Conservation (phyloP, 23 red algal species). For the Gracilaria domingensis region DNA sequence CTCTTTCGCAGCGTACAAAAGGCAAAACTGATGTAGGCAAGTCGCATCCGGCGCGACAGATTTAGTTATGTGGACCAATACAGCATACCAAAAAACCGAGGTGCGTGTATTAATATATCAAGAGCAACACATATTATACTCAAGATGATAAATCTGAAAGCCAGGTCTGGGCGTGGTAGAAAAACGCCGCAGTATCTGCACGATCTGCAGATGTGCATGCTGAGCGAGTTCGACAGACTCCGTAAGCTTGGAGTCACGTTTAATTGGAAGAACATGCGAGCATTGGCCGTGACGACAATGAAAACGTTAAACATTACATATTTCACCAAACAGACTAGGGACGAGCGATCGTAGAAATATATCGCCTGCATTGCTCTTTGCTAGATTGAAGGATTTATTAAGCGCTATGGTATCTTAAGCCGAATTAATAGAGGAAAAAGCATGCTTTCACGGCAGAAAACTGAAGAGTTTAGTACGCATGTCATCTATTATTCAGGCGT, state of each 20-base stretch:
- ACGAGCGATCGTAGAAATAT: not conserved
- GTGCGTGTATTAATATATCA: not conserved
- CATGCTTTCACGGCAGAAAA: slow-evolving; percentile 1
- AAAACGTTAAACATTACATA: not conserved
- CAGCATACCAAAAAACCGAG: not conserved
- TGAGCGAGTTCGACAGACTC: not conserved
- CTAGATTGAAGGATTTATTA: slow-evolving; percentile 23
- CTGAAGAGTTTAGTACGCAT: not conserved
- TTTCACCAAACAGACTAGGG: not conserved
- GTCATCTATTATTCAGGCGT: slow-evolving; percentile 18
- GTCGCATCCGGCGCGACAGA: not conserved
- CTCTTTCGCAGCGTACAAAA: not conserved
- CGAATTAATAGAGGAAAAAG: slow-evolving; percentile 23
- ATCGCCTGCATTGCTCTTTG: not conserved
- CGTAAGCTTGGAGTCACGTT: slow-evolving; percentile 2
- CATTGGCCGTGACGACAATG: not conserved
- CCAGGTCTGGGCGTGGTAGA: no score
- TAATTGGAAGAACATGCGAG: not conserved
- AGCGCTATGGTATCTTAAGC: slow-evolving; percentile 37
- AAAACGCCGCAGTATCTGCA: no score
- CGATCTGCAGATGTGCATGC: not conserved
- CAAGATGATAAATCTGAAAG: no score
- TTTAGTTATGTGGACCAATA: not conserved
- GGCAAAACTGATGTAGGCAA: not conserved
- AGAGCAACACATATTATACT: no score